These are phyloP conservation scores for Plasmodium cynomolgi DNA, from an alignment of 169 alveolate species.

Conservation along the genomic window DNA sequence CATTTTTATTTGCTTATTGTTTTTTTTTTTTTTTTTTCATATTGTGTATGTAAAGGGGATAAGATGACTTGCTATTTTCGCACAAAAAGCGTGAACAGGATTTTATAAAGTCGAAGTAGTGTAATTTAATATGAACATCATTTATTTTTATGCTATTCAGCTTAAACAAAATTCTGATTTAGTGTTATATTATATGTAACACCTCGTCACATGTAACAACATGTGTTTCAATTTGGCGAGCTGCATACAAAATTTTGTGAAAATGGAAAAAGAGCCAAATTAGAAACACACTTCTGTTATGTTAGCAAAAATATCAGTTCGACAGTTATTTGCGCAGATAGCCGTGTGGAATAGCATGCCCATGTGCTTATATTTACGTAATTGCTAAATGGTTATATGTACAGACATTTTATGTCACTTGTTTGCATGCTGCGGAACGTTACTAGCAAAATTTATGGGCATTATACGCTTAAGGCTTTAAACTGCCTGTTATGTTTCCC, in stretches of 20 bases:
- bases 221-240: not conserved
- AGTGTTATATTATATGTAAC: not conserved
- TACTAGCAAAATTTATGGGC: not conserved
- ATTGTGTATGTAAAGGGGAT: not conserved
- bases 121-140: not conserved
- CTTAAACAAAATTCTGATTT: not conserved
- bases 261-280: not conserved
- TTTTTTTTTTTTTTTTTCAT: not conserved
- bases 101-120: not conserved
- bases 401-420: not conserved
- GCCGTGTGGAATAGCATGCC: not conserved
- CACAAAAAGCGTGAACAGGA: not conserved
- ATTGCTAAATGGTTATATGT: not conserved
- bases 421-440: not conserved
- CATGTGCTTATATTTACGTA: not conserved
- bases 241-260: not conserved
- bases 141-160: not conserved
- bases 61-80: not conserved
- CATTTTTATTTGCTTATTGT: not conserved
- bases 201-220: not conserved
- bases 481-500: not conserved
- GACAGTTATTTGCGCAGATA: not conserved
- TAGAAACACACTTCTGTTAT: not conserved
- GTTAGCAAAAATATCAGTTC: not conserved
- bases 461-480: not conserved